Percentiles rank a stretch among this genome's conserved stretches.
Conservation (phyloP, 2,329 filamentous ascomycete genomes). For the Xylariaceae sp. region DNA sequence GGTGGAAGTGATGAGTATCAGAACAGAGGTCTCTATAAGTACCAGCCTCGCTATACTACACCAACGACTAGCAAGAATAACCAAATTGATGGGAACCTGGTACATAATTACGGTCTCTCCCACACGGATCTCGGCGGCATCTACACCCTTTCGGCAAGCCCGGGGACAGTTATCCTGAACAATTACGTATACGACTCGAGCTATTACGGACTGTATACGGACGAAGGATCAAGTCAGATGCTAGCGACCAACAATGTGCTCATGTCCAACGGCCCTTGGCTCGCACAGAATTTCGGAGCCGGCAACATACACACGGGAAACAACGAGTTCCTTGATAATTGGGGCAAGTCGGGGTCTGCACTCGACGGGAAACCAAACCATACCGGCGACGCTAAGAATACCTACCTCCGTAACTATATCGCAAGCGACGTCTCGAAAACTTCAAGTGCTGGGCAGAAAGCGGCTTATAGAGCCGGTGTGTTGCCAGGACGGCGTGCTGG, state of each 20-base stretch:
- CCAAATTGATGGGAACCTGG: neutral
- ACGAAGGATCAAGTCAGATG: conserved; percentile 1
- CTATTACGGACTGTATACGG: neutral
- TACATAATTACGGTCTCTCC: neutral
- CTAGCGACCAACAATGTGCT: neutral
- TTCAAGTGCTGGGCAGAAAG: neutral
- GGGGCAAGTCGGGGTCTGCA: neutral
- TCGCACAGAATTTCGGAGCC: neutral
- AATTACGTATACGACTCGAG: neutral
- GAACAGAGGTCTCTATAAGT: conserved; percentile 1
- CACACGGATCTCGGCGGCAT: conserved; percentile 1
- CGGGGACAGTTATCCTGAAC: neutral
- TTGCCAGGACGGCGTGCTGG: neutral
- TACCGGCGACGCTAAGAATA: neutral
- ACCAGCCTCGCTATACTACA: neutral
- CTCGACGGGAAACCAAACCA: conserved; percentile 1
- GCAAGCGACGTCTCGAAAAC: neutral
- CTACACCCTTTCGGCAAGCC: neutral
- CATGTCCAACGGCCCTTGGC: neutral
- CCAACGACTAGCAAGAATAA: neutral
- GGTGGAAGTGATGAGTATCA: neutral
- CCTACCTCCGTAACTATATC: neutral
- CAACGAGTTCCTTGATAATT: neutral
- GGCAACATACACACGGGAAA: neutral
- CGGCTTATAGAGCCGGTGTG: neutral